Evolutionary conservation across 2,329 filamentous ascomycete genomes (phyloP), one percentile per base, ranked within the genome.

Genomic region (Canariomyces notabilis): DNA sequence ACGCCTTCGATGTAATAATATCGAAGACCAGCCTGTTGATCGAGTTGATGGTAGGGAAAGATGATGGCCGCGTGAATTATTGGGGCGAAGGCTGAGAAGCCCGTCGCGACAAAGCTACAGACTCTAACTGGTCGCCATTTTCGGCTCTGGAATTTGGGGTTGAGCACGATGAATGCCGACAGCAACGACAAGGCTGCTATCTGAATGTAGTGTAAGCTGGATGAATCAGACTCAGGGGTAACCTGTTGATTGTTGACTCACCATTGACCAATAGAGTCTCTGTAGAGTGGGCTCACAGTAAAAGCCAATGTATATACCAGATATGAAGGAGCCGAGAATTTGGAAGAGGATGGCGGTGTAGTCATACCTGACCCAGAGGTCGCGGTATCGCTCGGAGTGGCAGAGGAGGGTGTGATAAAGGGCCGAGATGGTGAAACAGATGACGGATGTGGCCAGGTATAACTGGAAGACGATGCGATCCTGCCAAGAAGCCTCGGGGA

Each of bases 1-100:
- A 65, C 57, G 1, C 67, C 68, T 40, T 72, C 69, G 2, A 64
- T 53, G 22, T 68, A 57, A 44, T 70, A 71, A 35, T 65, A 71
- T 15, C 63, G 61, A 42, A 72, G 52, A 2, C 68, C 67, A 4
- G 67, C 63, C 48, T 71, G 66, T 52, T 62, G 61, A 38, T 59
- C 54, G 49, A 71, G 63, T 53, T 69, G 62, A 3, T 54, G 44
- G 37, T 68, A 65, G 1, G 67, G 64, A 36, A 68, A 68, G 35
- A 66, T 59, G 15, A 54, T 38, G 21, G 62, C 61, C 2, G 64
- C 67, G 45, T 71, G 68, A n/a, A 63, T 57, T 14, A 70, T 62
- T 3, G 68, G 67, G 4, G 62, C 61, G 22, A 71, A 53, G 2
- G 63, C 66, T 5, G 66, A 69, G 23, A 71, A 39, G 2, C 66